Conservation (phyloP, 2,329 filamentous ascomycete species). For the Pseudocercospora fuligena region DNA sequence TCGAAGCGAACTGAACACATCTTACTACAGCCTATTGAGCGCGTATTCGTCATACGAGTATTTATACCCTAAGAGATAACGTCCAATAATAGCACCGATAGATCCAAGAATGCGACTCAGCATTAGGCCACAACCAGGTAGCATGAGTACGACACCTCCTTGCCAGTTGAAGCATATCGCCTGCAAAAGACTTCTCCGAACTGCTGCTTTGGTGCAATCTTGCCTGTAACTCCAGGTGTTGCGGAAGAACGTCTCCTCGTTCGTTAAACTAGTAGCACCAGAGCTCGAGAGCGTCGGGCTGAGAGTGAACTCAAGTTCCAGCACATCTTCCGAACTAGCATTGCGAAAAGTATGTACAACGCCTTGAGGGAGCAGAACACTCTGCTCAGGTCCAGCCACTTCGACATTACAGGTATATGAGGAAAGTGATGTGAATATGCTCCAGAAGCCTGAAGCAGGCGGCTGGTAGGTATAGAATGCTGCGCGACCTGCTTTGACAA, state of each 20-base stretch:
- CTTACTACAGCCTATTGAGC: background rate
- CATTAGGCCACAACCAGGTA: background rate
- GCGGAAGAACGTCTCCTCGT: background rate
- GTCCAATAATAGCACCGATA: background rate
- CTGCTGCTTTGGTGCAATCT: background rate
- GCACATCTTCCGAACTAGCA: background rate
- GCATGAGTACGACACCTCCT: background rate
- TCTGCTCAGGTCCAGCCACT: conserved; percentile 2
- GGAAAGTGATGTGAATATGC: background rate
- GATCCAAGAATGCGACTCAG: background rate
- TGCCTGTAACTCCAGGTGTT: conserved; percentile 1
- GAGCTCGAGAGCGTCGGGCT: background rate
- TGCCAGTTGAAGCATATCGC: background rate
- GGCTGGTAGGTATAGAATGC: conserved; percentile 5
- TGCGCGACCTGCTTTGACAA: background rate
- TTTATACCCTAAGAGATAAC: background rate
- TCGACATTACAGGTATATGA: background rate
- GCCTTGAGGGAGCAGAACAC: background rate
- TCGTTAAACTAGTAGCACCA: background rate
- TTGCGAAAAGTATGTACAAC: conserved; percentile 2
- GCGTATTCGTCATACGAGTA: background rate
- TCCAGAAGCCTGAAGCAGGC: background rate
- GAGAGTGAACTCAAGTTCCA: background rate
- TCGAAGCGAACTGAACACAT: background rate
- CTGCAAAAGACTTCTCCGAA: background rate